Evolutionary conservation across 1,139 yeast genomes (phyloP).

Genomic region (Candida sp.): DNA sequence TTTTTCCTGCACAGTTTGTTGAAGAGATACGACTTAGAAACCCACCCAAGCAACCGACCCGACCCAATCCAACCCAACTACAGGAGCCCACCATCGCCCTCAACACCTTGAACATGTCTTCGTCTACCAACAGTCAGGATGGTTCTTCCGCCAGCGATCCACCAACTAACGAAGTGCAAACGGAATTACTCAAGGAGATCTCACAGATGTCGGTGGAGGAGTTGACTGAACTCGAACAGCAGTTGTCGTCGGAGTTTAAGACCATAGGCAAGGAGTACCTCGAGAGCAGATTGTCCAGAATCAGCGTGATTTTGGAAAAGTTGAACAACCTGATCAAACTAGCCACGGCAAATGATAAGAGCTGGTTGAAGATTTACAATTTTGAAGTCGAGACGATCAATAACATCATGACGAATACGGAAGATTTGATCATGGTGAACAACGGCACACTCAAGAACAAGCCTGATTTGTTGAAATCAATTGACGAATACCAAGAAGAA

Average conservation of each 20-base stretch:
- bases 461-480: slow-evolving; percentile 22
- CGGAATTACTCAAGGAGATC: slow-evolving; percentile 10
- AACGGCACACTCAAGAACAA: slow-evolving; percentile 19
- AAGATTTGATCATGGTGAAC: slow-evolving; percentile 27
- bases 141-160: not conserved
- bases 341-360: slow-evolving; percentile 32
- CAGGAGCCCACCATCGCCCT: not conserved
- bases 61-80: not conserved
- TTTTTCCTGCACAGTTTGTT: too few species aligned
- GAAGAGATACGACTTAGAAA: too few species aligned
- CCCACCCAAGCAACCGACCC: not conserved
- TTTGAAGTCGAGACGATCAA: slow-evolving; percentile 41
- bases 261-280: slow-evolving; percentile 32
- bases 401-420: slow-evolving; percentile 36
- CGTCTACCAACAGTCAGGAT: not conserved
- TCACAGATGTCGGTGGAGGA: slow-evolving; percentile 31
- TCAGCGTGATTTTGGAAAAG: slow-evolving; percentile 30
- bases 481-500: slow-evolving; percentile 35
- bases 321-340: slow-evolving; percentile 30
- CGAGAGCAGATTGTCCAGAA: slow-evolving; percentile 33
- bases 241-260: slow-evolving; percentile 35
- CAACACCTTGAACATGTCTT: not conserved
- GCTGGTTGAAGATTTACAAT: slow-evolving; percentile 38
- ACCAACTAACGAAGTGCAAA: not conserved
- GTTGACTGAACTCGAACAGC: slow-evolving; percentile 30